Conservation (phyloP, 176 grass and related monocot species). For the Oryza officinalis region DNA sequence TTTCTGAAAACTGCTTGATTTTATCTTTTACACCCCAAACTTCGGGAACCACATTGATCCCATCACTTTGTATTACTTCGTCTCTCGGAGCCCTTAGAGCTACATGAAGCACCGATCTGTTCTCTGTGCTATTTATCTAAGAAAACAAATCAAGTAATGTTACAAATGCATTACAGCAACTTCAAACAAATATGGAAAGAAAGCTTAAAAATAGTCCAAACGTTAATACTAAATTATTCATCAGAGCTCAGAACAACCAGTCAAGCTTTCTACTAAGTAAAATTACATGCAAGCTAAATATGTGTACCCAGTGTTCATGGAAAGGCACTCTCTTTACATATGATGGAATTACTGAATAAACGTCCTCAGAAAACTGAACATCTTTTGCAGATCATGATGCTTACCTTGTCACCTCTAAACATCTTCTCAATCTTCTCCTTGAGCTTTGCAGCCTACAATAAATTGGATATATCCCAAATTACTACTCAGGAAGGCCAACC, state of each 20-base stretch:
- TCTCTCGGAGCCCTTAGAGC: conserved; percentile 79
- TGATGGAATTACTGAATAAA: background rate
- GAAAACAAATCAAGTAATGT: conserved; percentile 25
- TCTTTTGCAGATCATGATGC: background rate
- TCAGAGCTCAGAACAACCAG: background rate
- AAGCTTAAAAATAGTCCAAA: background rate
- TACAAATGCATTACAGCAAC: background rate
- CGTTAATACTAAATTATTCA: background rate
- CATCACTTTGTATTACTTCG: conserved; percentile 73
- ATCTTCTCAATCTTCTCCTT: conserved; percentile 88
- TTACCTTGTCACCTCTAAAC: conserved; percentile 76
- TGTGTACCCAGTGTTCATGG: background rate
- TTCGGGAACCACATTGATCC: conserved; percentile 75
- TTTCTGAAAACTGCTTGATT: conserved; percentile 94
- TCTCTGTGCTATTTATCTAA: conserved; percentile 93
- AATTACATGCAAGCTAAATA: background rate
- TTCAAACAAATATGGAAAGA: background rate
- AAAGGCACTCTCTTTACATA: background rate
- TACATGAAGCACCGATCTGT: conserved; percentile 90
- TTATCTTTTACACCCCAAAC: conserved; percentile 91
- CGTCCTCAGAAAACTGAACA: background rate
- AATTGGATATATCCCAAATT: conserved; percentile 19
- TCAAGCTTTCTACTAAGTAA: background rate
- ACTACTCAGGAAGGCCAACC: background rate
- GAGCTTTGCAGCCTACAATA: conserved; percentile 67